Percentiles rank a stretch among this genome's conserved stretches.
Evolutionary conservation across 306 rosid species (phyloP).

Genomic region (Luffa aegyptiaca): DNA sequence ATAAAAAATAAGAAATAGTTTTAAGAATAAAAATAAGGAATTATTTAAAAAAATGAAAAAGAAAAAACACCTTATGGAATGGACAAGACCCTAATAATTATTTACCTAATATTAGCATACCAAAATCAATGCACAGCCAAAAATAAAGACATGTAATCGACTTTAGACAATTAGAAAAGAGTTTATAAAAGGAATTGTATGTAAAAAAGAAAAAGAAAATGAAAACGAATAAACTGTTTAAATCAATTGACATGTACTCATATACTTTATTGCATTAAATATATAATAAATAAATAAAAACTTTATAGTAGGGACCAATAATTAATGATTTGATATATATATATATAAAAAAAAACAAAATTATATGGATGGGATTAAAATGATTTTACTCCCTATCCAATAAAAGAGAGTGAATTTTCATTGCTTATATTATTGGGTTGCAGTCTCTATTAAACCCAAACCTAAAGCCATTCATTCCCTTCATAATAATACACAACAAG

Average conservation of each 20-base stretch:
- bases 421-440: slow-evolving; percentile 49
- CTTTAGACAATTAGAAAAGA: background rate
- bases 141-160: background rate
- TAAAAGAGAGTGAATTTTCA: slow-evolving; percentile 3
- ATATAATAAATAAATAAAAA: background rate
- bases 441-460: slow-evolving; percentile 20
- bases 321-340: background rate
- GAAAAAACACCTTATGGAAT: too few species aligned
- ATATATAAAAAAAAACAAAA: background rate
- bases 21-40: too few species aligned
- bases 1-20: too few species aligned
- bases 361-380: background rate
- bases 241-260: background rate
- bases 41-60: too few species aligned
- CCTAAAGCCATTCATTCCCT: slow-evolving; percentile 20
- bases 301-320: slow-evolving; percentile 4
- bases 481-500: slow-evolving; percentile 24
- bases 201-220: background rate
- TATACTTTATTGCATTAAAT: slow-evolving; percentile 1
- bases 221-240: background rate
- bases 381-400: background rate
- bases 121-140: background rate
- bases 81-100: background rate
- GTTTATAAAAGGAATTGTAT: background rate
- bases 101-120: background rate